Evolutionary conservation across 2,329 filamentous ascomycete species (phyloP).

Genomic region (Phyllosticta citribraziliensis): DNA sequence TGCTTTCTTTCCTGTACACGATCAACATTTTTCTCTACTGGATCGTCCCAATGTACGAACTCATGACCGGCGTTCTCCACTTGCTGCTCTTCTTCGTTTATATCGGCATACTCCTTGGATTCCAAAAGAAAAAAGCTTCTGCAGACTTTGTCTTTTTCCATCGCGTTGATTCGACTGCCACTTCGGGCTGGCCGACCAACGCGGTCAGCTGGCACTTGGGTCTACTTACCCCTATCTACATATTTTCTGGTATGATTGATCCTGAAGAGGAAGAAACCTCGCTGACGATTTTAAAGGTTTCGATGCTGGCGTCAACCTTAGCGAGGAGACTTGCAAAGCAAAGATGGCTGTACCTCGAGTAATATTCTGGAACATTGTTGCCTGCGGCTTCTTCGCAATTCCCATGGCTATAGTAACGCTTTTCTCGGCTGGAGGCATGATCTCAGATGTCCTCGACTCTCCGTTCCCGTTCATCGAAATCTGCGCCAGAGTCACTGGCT

Average conservation of each 20-base stretch:
- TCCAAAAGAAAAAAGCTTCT: slow-evolving; percentile 23
- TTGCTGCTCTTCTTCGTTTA: slow-evolving; percentile 28
- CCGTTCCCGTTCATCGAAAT: slow-evolving; percentile 37
- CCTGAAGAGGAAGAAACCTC: slow-evolving; percentile 14
- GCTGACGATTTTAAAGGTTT: slow-evolving; percentile 24
- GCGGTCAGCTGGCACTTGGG: slow-evolving; percentile 30
- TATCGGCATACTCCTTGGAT: slow-evolving; percentile 24
- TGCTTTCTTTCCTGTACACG: slow-evolving; percentile 24
- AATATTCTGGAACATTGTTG: slow-evolving; percentile 32
- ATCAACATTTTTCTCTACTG: slow-evolving; percentile 26
- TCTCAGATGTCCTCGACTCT: slow-evolving; percentile 10
- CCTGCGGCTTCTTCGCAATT: slow-evolving; percentile 32
- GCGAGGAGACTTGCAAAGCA: slow-evolving; percentile 33
- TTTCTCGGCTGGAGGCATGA: slow-evolving; percentile 30
- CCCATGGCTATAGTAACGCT: slow-evolving; percentile 31
- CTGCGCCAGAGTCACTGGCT: slow-evolving; percentile 26
- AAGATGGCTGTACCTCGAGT: slow-evolving; percentile 26
- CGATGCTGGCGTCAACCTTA: slow-evolving; percentile 39
- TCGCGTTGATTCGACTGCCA: slow-evolving; percentile 16
- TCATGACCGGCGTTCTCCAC: slow-evolving; percentile 26
- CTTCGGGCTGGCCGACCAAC: slow-evolving; percentile 22
- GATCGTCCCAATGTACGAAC: slow-evolving; percentile 29
- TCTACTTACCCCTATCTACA: slow-evolving; percentile 17
- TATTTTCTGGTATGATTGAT: slow-evolving; percentile 16
- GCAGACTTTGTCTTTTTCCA: slow-evolving; percentile 24